Evolutionary conservation across 805 yeast species (phyloP), one percentile per base, ranked within the genome.

Genomic region (Starmerella apicola): DNA sequence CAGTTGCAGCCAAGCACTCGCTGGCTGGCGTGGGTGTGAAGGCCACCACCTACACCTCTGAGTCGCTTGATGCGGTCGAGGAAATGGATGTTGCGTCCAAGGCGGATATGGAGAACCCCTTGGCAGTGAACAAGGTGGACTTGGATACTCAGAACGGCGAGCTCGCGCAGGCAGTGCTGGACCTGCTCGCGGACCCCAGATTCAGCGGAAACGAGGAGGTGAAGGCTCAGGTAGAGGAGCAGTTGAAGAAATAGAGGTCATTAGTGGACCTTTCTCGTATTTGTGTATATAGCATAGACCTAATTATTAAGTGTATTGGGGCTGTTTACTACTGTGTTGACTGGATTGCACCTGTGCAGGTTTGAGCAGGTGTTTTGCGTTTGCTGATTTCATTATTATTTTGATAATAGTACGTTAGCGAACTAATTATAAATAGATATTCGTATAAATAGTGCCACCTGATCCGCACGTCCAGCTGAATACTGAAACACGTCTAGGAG

Each of bases 21-120:
- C 67, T 80, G 36, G 71, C 80, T 36, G 94, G 88, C 49, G 91
- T 91, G 8, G 84, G 88, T 50, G 74, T 85, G 58, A 78, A 77
- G 55, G 91, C 93, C 33, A 69, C 68, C 43, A 65, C 85, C 35
- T 78, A 64, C 52, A 66, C 69, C 23, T 59, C 64, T 37, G 80
- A 77, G 56, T 61, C 72, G 15, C 51, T 72, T 32, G 66, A 68
- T 30, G 58, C 68, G 34, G 48, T 50, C n/a, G 49, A 41, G 31
- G 38, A 41, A n/a, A 48, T 53, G 40, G 51, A 51, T 20, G 49
- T 46, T 16, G 45, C 52, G 16, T 36, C 48, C 13, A 36, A 38
- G 28, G 42, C 36, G 12, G 54, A 49, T 25, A 31, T 36, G 8
- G 53, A 50, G 39, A 51, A 42, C 42, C 51, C 50, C 17, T 36